phyloP scores from a whole-genome alignment of 129 eudicot species.

The Glebionis coronaria region DNA sequence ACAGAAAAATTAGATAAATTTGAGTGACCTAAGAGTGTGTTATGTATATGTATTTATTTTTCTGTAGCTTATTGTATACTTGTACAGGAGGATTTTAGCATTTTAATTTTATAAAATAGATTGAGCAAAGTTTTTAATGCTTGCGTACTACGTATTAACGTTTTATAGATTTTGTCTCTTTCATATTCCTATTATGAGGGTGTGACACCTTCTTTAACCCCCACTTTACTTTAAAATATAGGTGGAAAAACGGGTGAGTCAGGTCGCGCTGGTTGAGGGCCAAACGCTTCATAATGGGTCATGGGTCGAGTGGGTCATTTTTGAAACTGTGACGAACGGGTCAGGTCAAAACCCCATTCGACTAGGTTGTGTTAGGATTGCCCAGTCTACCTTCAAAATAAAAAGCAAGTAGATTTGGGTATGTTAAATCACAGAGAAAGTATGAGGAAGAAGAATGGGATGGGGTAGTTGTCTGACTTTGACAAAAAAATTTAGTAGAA shows the following conservation, averaged over 20 bases:
- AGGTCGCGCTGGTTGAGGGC: not conserved
- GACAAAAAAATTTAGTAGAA: too few relatives aligned
- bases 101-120: too few relatives aligned
- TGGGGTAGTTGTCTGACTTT: too few relatives aligned
- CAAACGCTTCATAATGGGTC: not conserved
- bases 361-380: not conserved
- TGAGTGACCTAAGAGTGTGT: constrained; percentile 17
- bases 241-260: not conserved
- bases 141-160: too few relatives aligned
- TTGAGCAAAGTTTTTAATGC: not conserved
- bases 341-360: not conserved
- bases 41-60: constrained; percentile 19
- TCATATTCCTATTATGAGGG: too few relatives aligned
- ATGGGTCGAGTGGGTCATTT: not conserved
- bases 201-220: too few relatives aligned
- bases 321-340: not conserved
- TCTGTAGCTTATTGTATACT: not conserved
- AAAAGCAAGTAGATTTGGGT: too few relatives aligned
- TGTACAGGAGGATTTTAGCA: too few relatives aligned
- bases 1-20: constrained; percentile 19
- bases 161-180: not conserved
- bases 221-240: too few relatives aligned
- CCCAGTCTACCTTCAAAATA: not conserved
- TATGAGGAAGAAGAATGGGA: too few relatives aligned
- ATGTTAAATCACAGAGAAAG: too few relatives aligned